Percentiles rank a stretch among this genome's conserved stretches.
Evolutionary conservation across 2,329 filamentous ascomycete genomes (phyloP).

Genomic region (Curvularia lunata): DNA sequence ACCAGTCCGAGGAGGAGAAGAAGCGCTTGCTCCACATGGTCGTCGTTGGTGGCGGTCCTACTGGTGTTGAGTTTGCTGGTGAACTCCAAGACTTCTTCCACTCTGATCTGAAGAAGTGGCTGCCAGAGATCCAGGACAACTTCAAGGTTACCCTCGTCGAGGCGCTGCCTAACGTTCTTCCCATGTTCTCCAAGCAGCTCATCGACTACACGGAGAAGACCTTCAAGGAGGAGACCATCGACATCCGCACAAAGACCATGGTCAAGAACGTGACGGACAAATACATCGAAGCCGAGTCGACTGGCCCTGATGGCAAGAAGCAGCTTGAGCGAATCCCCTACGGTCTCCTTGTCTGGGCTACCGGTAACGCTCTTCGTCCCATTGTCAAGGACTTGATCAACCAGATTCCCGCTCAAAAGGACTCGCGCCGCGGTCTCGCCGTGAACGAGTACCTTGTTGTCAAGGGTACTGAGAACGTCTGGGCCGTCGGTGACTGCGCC

Average conservation of each 20-base stretch:
- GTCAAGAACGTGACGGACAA: slow-evolving; percentile 96
- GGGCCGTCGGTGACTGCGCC: slow-evolving; percentile 97
- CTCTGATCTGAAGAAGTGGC: slow-evolving; percentile 96
- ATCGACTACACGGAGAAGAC: slow-evolving; percentile 99
- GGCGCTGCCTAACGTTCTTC: slow-evolving; percentile 92
- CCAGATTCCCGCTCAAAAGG: slow-evolving; percentile 92
- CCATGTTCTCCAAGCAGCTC: slow-evolving; percentile 98
- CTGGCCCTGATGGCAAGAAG: slow-evolving; percentile 83
- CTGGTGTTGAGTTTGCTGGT: slow-evolving; percentile 96
- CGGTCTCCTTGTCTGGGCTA: slow-evolving; percentile 96
- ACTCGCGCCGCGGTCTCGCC: slow-evolving; percentile 90
- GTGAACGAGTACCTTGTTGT: slow-evolving; percentile 99
- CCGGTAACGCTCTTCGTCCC: slow-evolving; percentile 90
- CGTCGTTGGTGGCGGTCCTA: slow-evolving; percentile 82
- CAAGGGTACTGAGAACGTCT: slow-evolving; percentile 95
- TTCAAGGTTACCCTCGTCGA: slow-evolving; percentile 98
- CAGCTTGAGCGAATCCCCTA: slow-evolving; percentile 83
- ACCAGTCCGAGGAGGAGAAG: slow-evolving; percentile 84
- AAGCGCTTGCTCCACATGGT: slow-evolving; percentile 98
- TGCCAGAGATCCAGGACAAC: slow-evolving; percentile 91
- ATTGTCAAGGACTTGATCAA: slow-evolving; percentile 90
- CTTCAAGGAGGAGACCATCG: slow-evolving; percentile 98
- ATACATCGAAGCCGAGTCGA: slow-evolving; percentile 87
- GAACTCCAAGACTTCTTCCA: slow-evolving; percentile 99
- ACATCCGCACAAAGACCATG: slow-evolving; percentile 98